Conservation (phyloP, 768 basidiomycete species). For the Boletus reticuloceps region DNA sequence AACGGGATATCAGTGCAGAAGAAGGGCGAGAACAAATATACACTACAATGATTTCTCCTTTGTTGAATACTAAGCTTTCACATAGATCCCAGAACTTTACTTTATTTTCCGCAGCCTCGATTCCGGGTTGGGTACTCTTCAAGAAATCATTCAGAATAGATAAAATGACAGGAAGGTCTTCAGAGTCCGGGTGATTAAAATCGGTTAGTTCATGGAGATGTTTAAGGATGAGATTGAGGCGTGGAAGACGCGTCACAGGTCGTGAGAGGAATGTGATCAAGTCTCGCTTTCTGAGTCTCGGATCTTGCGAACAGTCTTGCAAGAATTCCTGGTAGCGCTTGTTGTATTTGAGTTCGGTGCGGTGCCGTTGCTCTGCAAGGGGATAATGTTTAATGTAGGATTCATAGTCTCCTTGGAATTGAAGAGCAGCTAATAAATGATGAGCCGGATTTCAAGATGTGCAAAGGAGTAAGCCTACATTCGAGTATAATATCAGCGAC, state of each 20-base stretch:
- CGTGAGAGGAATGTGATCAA: constrained; percentile 80
- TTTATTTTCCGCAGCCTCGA: constrained; percentile 86
- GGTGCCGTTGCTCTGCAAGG: constrained; percentile 77
- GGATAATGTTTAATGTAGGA: constrained; percentile 88
- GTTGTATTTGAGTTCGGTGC: constrained; percentile 71
- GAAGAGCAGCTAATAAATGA: constrained; percentile 27
- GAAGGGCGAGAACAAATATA: neutral
- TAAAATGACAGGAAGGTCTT: constrained; percentile 71
- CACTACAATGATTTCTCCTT: constrained; percentile 79
- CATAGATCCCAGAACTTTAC: constrained; percentile 84
- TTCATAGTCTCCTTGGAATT: constrained; percentile 69
- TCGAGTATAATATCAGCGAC: constrained; percentile 86
- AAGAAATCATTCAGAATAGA: constrained; percentile 68
- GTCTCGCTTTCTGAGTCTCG: constrained; percentile 71
- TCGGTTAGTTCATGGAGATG: constrained; percentile 66
- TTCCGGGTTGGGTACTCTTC: constrained; percentile 87
- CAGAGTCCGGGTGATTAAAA: constrained; percentile 74
- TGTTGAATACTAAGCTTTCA: constrained; percentile 71
- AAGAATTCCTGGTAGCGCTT: constrained; percentile 65
- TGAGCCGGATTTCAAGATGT: constrained; percentile 13
- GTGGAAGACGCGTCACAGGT: constrained; percentile 85
- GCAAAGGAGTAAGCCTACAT: constrained; percentile 41
- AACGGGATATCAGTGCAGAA: constrained; percentile 4
- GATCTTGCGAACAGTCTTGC: constrained; percentile 57
- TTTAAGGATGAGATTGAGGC: constrained; percentile 72